Base-by-base conservation (phyloP, 1,284 basidiomycete genomes). In the Phylloporus gajari region DNA sequence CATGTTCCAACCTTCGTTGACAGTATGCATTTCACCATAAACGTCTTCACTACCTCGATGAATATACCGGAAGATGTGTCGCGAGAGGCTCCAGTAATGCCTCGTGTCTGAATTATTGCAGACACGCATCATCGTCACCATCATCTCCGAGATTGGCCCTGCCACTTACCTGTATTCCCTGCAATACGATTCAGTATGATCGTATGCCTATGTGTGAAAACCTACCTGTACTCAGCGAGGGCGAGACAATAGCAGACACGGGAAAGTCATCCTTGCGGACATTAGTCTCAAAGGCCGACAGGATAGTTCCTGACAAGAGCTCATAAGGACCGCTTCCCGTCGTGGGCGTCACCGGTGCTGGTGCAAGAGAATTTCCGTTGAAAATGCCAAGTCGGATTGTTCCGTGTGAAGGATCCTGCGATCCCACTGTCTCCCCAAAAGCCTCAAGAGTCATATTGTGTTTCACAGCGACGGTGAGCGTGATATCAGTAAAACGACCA, bases 341-440 rank as follows among this genome's bases (percentile, higher is more conserved):
- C 7, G 84, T 85, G 0, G 89, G 88, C 3, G 89, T 87, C n/a
- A 87, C 81, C 2, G 89, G 89, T 3, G 89, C 86, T 15, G 90
- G 88, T 68, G 87, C 85, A 21, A 89, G 81, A 35, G 82, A 82
- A 9, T 80, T 81, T 21, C 80, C 80, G 68, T 84, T 88, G 0
- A 86, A 84, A 67, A 89, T 78, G 30, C 72, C 76, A 35, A 83
- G 68, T 40, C 68, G 76, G 56, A 82, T 76, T 9, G 72, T 79
- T 44, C 80, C 79, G 70, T 75, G 69, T 15, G 74, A 73, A 56
- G 71, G 69, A 40, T 48, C 71, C 19, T 70, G 68, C 3, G n/a
- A 38, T 68, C 83, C 82, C 21, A 72, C 73, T 48, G 80, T 65
- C 38, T 75, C 80, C 19, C 84, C 87, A 73, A 88, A 88, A 0